These are phyloP conservation scores for Athelia sp. DNA, from an alignment of 1,284 basidiomycete species.

Conservation along the genomic window DNA sequence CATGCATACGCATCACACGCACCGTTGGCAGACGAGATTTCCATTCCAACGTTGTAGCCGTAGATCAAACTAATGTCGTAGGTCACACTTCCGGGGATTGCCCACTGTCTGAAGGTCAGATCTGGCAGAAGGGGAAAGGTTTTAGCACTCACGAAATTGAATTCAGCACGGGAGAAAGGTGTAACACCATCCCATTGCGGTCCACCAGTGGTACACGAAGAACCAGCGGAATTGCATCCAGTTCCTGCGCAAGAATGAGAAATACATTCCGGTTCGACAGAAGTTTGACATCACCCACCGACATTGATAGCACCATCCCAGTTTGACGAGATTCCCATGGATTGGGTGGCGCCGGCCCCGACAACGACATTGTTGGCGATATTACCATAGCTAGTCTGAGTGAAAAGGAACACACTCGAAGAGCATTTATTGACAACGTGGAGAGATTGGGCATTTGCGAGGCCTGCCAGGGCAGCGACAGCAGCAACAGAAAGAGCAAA, in stretches of 20 bases:
- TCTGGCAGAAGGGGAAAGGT: neutral
- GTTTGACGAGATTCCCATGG: slow-evolving; percentile 26
- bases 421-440: slow-evolving; percentile 22
- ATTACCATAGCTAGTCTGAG: slow-evolving; percentile 21
- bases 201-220: slow-evolving; percentile 24
- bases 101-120: slow-evolving; percentile 14
- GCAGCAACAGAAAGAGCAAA: slow-evolving; percentile 15
- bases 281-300: slow-evolving; percentile 11
- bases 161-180: slow-evolving; percentile 24
- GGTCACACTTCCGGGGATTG: slow-evolving; percentile 25
- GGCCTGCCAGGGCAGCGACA: slow-evolving; percentile 6
- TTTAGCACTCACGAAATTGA: slow-evolving; percentile 15
- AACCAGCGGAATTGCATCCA: slow-evolving; percentile 17
- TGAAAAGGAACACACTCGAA: slow-evolving; percentile 23
- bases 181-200: slow-evolving; percentile 25
- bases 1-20: slow-evolving; percentile 25
- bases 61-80: slow-evolving; percentile 32
- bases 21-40: slow-evolving; percentile 23
- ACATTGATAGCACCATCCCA: slow-evolving; percentile 28
- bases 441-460: slow-evolving; percentile 22
- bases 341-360: slow-evolving; percentile 13
- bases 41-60: slow-evolving; percentile 32
- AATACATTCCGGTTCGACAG: too few species aligned
- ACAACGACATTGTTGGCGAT: slow-evolving; percentile 22
- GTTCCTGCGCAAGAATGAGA: slow-evolving; percentile 9